Evolutionary conservation across 106 monocot species (phyloP), one percentile per base, ranked within the genome.

Genomic region (Dactylorhiza incarnata): DNA sequence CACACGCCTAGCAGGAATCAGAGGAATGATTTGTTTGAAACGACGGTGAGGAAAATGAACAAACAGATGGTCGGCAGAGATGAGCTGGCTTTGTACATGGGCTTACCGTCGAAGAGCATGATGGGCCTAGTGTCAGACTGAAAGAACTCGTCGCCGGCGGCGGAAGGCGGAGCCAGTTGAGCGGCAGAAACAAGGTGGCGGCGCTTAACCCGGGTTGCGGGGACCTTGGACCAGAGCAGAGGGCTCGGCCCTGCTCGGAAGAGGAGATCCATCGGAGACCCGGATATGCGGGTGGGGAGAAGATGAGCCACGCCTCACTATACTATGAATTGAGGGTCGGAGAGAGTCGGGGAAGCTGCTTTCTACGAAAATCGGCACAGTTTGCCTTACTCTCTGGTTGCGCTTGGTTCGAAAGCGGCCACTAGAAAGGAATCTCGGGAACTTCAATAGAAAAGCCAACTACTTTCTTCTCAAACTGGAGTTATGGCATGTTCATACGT

Each of bases 71-170:
- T 24, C 14, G 46, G 62, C 20, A 19, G 4, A 14, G 49, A 66
- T 24, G 13, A 24, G 17, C 20, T 4, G n/a, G 58, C 7, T 6
- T 20, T 20, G 20, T 54, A 78, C 24, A 54, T 65, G 17, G 5
- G 6, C 0, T n/a, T 80, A 95, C 95, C 95, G 49, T 96, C 93
- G 77, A 96, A 96, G 72, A 96, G 88, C 95, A 96, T 90, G 93
- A 93, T 96, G 61, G 93, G 90, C 52, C 95, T 81, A 17, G 79
- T 48, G 73, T 96, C 95, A 72, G 78, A 61, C 15, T 73, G 76
- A 78, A 96, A 96, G 87, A 90, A 96, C 74, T 84, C 85, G 8
- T 75, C 81, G 51, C 84, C 79, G 47, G 71, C 51, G 45, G 46
- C 17, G 44, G 63, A 52, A 9, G 25, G 58, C 46, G 22, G 22